These are phyloP conservation scores for Grosmannia serpens DNA, from an alignment of 2,329 filamentous ascomycete genomes.

Conservation along the genomic window DNA sequence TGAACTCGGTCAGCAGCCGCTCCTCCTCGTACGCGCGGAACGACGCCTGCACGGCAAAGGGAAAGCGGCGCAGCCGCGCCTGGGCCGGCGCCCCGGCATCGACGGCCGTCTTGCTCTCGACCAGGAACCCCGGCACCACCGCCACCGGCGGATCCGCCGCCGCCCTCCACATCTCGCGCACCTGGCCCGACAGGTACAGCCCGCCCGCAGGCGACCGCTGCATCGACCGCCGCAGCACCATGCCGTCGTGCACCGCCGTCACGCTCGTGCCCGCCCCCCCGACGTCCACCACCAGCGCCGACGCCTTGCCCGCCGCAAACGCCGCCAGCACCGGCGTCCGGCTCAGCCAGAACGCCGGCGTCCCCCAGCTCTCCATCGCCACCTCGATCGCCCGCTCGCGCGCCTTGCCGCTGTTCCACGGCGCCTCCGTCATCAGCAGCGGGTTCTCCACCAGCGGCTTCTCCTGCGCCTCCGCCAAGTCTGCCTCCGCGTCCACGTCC, in stretches of 20 bases:
- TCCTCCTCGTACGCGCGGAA: slow-evolving; percentile 85
- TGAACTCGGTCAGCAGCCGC: slow-evolving; percentile 87
- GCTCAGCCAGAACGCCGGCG: slow-evolving; percentile 87
- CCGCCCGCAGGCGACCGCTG: slow-evolving; percentile 78
- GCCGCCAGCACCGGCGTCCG: slow-evolving; percentile 81
- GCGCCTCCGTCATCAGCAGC: slow-evolving; percentile 83
- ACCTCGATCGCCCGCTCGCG: slow-evolving; percentile 93
- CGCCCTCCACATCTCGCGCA: slow-evolving; percentile 62
- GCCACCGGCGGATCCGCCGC: slow-evolving; percentile 55
- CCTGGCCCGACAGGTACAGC: slow-evolving; percentile 80
- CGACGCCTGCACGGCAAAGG: slow-evolving; percentile 48
- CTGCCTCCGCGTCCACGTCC: slow-evolving; percentile 51
- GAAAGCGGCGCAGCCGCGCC: slow-evolving; percentile 61
- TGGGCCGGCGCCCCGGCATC: slow-evolving; percentile 75
- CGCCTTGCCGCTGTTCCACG: slow-evolving; percentile 80
- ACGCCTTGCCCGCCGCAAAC: slow-evolving; percentile 87
- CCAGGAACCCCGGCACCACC: slow-evolving; percentile 67
- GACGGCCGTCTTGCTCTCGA: slow-evolving; percentile 78
- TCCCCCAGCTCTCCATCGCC: slow-evolving; percentile 94
- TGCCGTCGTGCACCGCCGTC: slow-evolving; percentile 85
- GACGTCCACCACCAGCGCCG: slow-evolving; percentile 83
- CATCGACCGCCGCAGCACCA: slow-evolving; percentile 84
- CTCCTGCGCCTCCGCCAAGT: slow-evolving; percentile 40
- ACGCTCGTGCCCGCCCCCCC: slow-evolving; percentile 82
- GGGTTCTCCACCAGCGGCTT: slow-evolving; percentile 83